phyloP scores from a whole-genome alignment of 805 yeast genomes.

The Candida oleophila region DNA sequence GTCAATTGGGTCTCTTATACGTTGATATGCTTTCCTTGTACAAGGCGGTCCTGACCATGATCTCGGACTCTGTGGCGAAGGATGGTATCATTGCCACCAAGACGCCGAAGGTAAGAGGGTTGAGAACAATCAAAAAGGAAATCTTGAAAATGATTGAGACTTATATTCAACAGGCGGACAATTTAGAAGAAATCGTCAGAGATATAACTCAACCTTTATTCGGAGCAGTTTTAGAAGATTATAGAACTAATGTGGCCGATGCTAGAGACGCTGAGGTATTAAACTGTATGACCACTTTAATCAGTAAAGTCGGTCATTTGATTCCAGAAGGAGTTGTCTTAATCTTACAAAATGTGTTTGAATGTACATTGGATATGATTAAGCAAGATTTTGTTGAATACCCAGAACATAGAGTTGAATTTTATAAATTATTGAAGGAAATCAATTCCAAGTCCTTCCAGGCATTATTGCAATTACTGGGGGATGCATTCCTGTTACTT shows the following conservation, averaged over 20 bases:
- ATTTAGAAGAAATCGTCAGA: conserved; percentile 77
- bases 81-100: conserved; percentile 91
- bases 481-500: conserved; percentile 86
- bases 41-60: conserved; percentile 83
- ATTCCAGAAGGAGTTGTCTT: conserved; percentile 87
- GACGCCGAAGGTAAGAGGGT: conserved; percentile 90
- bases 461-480: conserved; percentile 84
- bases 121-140: conserved; percentile 95
- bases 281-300: conserved; percentile 90
- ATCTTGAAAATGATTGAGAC: conserved; percentile 85
- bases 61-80: conserved; percentile 71
- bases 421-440: conserved; percentile 84
- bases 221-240: conserved; percentile 84
- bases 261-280: conserved; percentile 98
- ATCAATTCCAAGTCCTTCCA: conserved; percentile 83
- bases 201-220: conserved; percentile 82
- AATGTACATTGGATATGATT: conserved; percentile 92
- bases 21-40: conserved; percentile 87
- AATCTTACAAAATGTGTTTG: conserved; percentile 88
- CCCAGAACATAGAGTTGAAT: conserved; percentile 97
- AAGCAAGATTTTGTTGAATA: conserved; percentile 93
- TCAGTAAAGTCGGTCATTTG: conserved; percentile 79
- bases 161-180: conserved; percentile 83
- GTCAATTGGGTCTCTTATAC: conserved; percentile 84
- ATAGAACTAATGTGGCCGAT: conserved; percentile 84